Base-by-base conservation (phyloP, 2,329 filamentous ascomycete genomes). In the Fusarium caatingaense region DNA sequence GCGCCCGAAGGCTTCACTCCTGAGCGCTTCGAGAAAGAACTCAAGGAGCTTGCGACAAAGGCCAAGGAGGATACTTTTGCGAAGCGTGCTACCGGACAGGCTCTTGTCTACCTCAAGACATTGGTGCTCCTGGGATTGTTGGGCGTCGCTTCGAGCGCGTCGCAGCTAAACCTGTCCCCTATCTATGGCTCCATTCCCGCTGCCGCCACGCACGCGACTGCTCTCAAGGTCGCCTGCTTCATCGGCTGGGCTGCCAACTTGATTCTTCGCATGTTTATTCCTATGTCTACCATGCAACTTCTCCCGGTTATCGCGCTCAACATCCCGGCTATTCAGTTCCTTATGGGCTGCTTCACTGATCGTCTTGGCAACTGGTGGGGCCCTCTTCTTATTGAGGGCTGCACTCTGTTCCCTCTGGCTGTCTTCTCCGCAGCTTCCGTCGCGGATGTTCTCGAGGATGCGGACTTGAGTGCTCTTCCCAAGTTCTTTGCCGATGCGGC, bases 101-200 rank as follows among this genome's bases (percentile, higher is more conserved):
- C 74, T 30, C 68, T 78, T 50, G 69, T 84, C 62, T 85, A 85
- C 64, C 72, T 79, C 34, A 69, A 72, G 65, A 71, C 73, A 12
- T 46, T 72, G 28, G 46, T 76, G 32, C 69, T 82, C 20, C 70
- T 83, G 13, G 63, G 56, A 37, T 68, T 82, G 32, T 71, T 81
- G 46, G 92, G 90, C 46, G 77, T 90, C 44, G 89, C 87, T 64
- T 90, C 91, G 48, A 89, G 90, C 67, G 87, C 91, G 61, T 95
- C 92, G 1, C 89, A 93, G 76, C 84, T 94, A 67, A 90, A 88
- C 41, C 84, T 98, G 34, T 92, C 93, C 21, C 96, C 96, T 3
- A 92, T 97, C 13, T 98, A 97, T 80, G 96, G 96, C 55, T 89
- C 91, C 18, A 92, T 97, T 40, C 92, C 95, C 2, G 85, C 93